These are phyloP conservation scores for Nigrospora osmanthi DNA, from an alignment of 2,329 filamentous ascomycete genomes.

Conservation along the genomic window DNA sequence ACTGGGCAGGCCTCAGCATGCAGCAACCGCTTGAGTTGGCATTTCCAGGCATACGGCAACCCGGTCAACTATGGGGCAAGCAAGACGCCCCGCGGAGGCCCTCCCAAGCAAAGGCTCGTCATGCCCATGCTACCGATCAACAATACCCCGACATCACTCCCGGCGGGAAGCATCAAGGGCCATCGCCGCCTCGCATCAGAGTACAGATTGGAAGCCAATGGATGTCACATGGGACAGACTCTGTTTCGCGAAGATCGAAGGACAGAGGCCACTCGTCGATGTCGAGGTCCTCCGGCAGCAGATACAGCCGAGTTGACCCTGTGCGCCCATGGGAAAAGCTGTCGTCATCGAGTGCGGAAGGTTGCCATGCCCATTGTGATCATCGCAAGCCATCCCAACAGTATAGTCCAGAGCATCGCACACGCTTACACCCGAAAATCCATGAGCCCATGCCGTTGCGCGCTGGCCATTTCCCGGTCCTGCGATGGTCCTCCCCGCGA, in stretches of 20 bases:
- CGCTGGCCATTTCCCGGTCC: slow-evolving; percentile 8
- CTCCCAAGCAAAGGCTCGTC: slow-evolving; percentile 4
- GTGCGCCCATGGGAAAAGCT: too few relatives aligned
- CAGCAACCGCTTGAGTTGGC: slow-evolving; percentile 23
- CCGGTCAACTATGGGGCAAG: slow-evolving; percentile 14
- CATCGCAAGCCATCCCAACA: neutral
- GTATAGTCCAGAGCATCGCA: slow-evolving; percentile 9
- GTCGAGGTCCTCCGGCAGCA: too few relatives aligned
- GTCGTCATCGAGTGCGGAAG: too few relatives aligned
- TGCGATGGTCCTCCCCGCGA: slow-evolving; percentile 15
- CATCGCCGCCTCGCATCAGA: slow-evolving; percentile 9
- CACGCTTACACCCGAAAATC: slow-evolving; percentile 15
- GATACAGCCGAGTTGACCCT: too few relatives aligned
- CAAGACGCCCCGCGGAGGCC: slow-evolving; percentile 4
- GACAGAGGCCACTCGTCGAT: neutral
- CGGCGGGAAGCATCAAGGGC: neutral
- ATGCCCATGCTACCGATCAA: neutral
- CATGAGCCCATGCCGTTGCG: slow-evolving; percentile 16
- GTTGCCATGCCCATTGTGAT: too few relatives aligned
- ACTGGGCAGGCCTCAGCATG: slow-evolving; percentile 25
- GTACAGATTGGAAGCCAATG: slow-evolving; percentile 27
- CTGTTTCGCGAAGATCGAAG: neutral
- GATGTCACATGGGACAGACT: slow-evolving; percentile 5
- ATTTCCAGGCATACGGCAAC: slow-evolving; percentile 15
- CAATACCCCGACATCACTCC: neutral